Conservation (phyloP, 768 basidiomycete species). For the Cytidiella melzeri region DNA sequence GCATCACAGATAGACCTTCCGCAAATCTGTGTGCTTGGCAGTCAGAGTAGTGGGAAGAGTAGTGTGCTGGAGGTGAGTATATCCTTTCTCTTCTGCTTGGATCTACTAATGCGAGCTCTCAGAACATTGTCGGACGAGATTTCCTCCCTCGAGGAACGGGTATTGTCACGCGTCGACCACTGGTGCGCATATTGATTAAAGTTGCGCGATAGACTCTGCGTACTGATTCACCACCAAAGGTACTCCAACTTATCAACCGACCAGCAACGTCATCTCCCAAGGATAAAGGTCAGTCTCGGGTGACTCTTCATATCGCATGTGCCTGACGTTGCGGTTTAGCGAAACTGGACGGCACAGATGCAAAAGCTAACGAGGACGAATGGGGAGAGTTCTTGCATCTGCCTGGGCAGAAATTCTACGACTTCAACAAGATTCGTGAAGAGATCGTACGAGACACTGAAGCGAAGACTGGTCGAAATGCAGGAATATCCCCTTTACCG, state of each 20-base stretch:
- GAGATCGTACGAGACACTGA: conserved; percentile 98
- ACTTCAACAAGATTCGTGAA: conserved; percentile 93
- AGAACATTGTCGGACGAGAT: conserved; percentile 98
- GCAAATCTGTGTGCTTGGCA: conserved; percentile 87
- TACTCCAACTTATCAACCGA: conserved; percentile 92
- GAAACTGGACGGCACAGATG: conserved; percentile 50
- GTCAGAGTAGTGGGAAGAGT: conserved; percentile 92
- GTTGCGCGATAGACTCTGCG: background rate
- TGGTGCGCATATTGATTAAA: conserved; percentile 46
- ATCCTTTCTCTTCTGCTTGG: background rate
- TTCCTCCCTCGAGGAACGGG: conserved; percentile 98
- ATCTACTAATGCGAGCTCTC: background rate
- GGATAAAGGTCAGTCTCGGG: background rate
- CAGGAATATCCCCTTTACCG: conserved; percentile 93
- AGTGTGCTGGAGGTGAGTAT: conserved; percentile 77
- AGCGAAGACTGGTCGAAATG: conserved; percentile 97
- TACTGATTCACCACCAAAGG: conserved; percentile 34
- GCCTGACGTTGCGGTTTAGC: conserved; percentile 10
- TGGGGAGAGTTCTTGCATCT: conserved; percentile 99
- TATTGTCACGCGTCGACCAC: conserved; percentile 94
- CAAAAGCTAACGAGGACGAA: conserved; percentile 84
- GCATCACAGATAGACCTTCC: conserved; percentile 81
- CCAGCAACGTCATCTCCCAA: conserved; percentile 41
- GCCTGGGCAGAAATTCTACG: conserved; percentile 95
- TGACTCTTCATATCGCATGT: background rate